Evolutionary conservation across 176 grass and related monocot species (phyloP), one percentile per base, ranked within the genome.

Genomic region (Alloteropsis semialata): DNA sequence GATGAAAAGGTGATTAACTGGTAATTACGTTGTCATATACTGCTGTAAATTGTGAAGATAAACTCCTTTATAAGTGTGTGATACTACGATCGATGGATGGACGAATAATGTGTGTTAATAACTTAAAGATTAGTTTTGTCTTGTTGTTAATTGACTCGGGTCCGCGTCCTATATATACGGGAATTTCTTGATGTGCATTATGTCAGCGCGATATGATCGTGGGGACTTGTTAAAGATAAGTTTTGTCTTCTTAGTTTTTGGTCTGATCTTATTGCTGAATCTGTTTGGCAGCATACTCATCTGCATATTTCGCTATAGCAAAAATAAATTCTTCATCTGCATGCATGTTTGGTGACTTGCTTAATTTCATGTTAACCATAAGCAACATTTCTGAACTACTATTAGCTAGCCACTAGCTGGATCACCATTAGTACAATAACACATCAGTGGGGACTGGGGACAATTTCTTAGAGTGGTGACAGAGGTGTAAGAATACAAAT

Each of bases 21-120:
- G 41, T 81, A 85, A 81, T 73, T 79, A 84, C 51, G 61, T 19
- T 89, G 69, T 60, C 63, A 81, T 81, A 84, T 85, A 89, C 75
- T 85, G 42, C 81, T 89, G 87, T 89, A 89, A 18, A 89, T 89
- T 89, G 62, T 85, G 87, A 81, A 85, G 69, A 85, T 85, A 85
- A 61, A 3, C 9, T 5, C 25, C 1, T 65, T 50, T 58, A 49
- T 48, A 79, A 30, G 24, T 69, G 51, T 85, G 41, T 85, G 44
- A 30, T 61, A 30, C 21, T 56, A 24, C 43, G 18, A 41, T 30
- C 27, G 8, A 27, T 24, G 11, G 19, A 65, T 11, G 28, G 74
- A 16, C 53, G 46, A 72, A 79, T 63, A 72, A 49, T 51, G 37
- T 58, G 28, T 17, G 45, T 5, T n/a, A 17, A 62, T 79, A 19